Conservation (phyloP, 208 protist genomes). For the Wallacemonas sp. region DNA sequence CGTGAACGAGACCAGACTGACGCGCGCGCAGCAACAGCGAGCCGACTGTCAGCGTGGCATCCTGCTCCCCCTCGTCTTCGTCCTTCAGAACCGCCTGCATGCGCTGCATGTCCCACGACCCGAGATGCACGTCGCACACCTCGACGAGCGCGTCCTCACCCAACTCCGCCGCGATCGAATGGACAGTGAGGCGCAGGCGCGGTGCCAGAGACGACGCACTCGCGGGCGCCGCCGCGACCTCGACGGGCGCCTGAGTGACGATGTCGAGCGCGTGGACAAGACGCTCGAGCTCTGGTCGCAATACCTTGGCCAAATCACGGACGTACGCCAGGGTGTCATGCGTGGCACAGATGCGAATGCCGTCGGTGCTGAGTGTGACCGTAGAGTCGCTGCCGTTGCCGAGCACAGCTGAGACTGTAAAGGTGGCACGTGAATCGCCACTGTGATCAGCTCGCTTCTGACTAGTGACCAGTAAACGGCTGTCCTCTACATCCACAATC, state of each 20-base stretch:
- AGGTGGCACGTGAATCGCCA: too few species aligned
- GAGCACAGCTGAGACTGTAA: too few species aligned
- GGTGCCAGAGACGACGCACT: too few species aligned
- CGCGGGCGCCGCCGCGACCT: too few species aligned
- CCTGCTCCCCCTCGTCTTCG: not conserved
- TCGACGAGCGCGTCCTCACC: conserved; percentile 2
- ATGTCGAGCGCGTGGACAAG: not conserved
- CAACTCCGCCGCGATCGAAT: conserved; percentile 3
- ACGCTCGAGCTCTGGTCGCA: not conserved
- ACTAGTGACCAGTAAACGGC: too few species aligned
- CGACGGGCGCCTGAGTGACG: too few species aligned
- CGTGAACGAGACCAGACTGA: not conserved
- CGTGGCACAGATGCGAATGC: conserved; percentile 5
- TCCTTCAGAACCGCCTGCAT: not conserved
- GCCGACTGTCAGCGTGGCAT: not conserved
- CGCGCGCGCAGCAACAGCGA: not conserved
- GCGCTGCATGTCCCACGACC: not conserved
- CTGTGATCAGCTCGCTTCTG: too few species aligned
- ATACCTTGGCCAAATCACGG: not conserved
- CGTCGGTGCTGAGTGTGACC: not conserved
- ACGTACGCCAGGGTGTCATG: not conserved
- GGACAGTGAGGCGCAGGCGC: not conserved
- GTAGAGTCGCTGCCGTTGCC: too few species aligned
- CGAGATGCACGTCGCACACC: not conserved
- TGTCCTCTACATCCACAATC: too few species aligned